These are phyloP conservation scores for Lactuca saligna DNA, from an alignment of 129 eudicot genomes.

Conservation along the genomic window DNA sequence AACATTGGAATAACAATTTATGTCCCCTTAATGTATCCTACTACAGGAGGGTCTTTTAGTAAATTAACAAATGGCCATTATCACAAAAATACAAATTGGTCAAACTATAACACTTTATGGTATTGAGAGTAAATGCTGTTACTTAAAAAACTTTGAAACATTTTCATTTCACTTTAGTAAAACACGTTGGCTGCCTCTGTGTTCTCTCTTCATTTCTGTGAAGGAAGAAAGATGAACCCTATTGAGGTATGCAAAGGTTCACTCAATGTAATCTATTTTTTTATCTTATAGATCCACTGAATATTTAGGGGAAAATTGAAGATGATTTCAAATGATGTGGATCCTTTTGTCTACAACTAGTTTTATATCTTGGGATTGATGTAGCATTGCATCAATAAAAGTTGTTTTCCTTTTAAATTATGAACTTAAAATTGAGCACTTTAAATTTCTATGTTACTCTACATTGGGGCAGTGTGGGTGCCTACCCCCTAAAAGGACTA, in stretches of 20 bases:
- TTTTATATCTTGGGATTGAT: neutral
- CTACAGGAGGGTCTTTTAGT: neutral
- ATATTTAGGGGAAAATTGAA: neutral
- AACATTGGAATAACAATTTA: neutral
- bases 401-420: neutral
- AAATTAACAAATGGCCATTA: neutral
- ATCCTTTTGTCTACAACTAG: neutral
- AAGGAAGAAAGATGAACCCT: conserved; percentile 15
- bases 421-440: conserved; percentile 6
- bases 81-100: neutral
- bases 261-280: neutral
- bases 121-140: conserved; percentile 22
- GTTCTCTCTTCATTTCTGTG: conserved; percentile 9
- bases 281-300: neutral
- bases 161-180: neutral
- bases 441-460: neutral
- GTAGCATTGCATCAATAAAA: conserved; percentile 11
- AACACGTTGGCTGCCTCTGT: neutral
- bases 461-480: neutral
- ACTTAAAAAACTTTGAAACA: neutral
- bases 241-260: conserved; percentile 23
- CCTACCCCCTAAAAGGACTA: neutral
- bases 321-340: neutral
- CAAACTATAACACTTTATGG: conserved; percentile 1
- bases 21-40: neutral